These are phyloP conservation scores for Crithidia mellificae DNA, from an alignment of 208 protist species.

Conservation along the genomic window DNA sequence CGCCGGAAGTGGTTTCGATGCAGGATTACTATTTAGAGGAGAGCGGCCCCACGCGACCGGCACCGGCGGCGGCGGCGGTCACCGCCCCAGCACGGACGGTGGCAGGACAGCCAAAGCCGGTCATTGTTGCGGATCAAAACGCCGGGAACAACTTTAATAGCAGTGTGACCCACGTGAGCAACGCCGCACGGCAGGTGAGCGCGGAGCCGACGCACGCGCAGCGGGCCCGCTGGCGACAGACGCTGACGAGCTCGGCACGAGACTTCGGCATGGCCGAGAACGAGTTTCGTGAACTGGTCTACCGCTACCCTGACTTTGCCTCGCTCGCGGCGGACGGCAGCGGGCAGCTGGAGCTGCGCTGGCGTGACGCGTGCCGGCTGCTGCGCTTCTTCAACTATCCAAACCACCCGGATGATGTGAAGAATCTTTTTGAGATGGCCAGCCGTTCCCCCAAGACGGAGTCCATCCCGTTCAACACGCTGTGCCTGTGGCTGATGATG, in stretches of 20 bases:
- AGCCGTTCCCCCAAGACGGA: conserved; percentile 32
- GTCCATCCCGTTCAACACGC: conserved; percentile 43
- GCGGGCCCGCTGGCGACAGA: conserved; percentile 29
- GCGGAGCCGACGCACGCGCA: conserved; percentile 16
- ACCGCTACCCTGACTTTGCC: conserved; percentile 52
- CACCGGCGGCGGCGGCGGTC: not conserved
- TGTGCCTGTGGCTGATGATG: conserved; percentile 56
- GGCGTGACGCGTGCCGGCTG: conserved; percentile 57
- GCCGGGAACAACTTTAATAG: not conserved
- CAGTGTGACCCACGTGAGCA: conserved; percentile 11
- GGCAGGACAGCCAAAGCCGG: not conserved
- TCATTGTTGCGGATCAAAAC: not conserved
- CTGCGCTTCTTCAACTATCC: conserved; percentile 69
- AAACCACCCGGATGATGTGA: conserved; percentile 57
- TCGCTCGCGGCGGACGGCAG: conserved; percentile 11
- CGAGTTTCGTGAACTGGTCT: conserved; percentile 43
- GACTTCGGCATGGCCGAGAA: conserved; percentile 49
- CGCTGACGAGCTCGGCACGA: conserved; percentile 8
- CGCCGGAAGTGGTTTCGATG: conserved; percentile 21
- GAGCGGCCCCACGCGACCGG: not conserved
- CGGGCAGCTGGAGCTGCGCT: conserved; percentile 33
- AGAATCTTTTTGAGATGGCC: conserved; percentile 51
- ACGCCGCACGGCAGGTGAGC: not conserved
- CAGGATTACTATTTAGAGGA: conserved; percentile 55
- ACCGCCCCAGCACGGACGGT: not conserved